These are phyloP conservation scores for Anthostomella pinea DNA, from an alignment of 2,329 filamentous ascomycete species.

Conservation along the genomic window DNA sequence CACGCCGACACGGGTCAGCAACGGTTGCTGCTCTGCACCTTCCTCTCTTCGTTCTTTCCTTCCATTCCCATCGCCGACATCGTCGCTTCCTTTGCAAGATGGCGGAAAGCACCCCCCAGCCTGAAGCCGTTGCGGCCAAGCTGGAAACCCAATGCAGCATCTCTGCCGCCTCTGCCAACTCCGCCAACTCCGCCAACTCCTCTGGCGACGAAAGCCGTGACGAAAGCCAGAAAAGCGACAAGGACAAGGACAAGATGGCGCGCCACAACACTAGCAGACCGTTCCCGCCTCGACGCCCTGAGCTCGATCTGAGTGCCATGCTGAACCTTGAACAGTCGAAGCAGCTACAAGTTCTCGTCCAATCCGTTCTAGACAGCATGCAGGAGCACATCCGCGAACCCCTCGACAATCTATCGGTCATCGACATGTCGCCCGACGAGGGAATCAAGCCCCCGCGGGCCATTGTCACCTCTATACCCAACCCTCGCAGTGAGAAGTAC, in stretches of 20 bases:
- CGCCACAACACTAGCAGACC: conserved; percentile 16
- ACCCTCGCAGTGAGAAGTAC: conserved; percentile 33
- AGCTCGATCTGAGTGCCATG: conserved; percentile 50
- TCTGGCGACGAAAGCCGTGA: conserved; percentile 27
- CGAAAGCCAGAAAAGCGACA: conserved; percentile 12
- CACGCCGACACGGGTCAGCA: no score
- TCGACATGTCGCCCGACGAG: conserved; percentile 28
- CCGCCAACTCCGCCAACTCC: conserved; percentile 10
- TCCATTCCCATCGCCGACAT: no score
- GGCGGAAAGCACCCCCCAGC: no score
- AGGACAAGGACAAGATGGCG: conserved; percentile 19
- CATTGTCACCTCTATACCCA: conserved; percentile 32
- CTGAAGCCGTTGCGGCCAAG: no score
- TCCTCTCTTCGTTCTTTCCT: no score
- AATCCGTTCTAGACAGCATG: conserved; percentile 54
- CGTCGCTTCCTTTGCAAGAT: neutral
- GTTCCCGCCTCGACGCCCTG: conserved; percentile 36
- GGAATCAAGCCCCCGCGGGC: conserved; percentile 28
- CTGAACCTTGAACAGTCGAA: conserved; percentile 47
- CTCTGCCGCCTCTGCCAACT: conserved; percentile 7
- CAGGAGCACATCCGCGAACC: conserved; percentile 48
- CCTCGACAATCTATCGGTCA: conserved; percentile 46
- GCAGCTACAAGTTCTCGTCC: conserved; percentile 51
- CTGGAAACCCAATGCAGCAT: conserved; percentile 13
- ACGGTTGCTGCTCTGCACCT: no score